Percentiles rank a stretch among this genome's conserved stretches.
These are phyloP conservation scores for Globisporangium barbulae DNA, from an alignment of 352 stramenopile species.

Conservation along the genomic window DNA sequence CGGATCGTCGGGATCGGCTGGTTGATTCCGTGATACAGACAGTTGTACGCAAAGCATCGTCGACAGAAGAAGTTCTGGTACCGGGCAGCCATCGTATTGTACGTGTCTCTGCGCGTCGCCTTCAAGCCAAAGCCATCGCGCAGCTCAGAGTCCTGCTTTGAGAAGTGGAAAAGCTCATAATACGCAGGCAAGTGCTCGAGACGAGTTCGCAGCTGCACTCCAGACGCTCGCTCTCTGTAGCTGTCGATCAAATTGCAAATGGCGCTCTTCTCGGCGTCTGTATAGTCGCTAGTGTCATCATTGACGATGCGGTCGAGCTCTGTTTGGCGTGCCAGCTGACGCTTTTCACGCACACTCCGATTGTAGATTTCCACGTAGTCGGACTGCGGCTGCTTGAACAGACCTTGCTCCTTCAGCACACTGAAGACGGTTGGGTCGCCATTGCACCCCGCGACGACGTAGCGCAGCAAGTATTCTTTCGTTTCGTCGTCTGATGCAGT, in stretches of 20 bases:
- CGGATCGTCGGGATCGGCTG: conserved; percentile 45
- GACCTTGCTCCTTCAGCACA: conserved; percentile 38
- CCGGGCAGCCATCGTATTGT: conserved; percentile 25
- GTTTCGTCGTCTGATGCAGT: conserved; percentile 58
- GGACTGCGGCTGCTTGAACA: conserved; percentile 50
- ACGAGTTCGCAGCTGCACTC: conserved; percentile 22
- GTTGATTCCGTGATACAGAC: conserved; percentile 57
- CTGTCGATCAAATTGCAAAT: conserved; percentile 1
- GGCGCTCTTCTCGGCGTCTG: not conserved
- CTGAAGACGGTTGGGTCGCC: conserved; percentile 42
- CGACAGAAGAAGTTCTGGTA: conserved; percentile 72
- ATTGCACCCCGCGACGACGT: conserved; percentile 36
- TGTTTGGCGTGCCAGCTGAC: conserved; percentile 18
- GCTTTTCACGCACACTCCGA: conserved; percentile 22
- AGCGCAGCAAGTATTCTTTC: conserved; percentile 64
- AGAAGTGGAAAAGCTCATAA: conserved; percentile 30
- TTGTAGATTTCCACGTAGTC: conserved; percentile 55
- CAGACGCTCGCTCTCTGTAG: conserved; percentile 11
- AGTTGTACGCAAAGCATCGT: conserved; percentile 76
- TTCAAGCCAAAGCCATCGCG: conserved; percentile 13
- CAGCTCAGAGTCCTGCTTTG: not conserved
- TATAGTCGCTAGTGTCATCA: conserved; percentile 1
- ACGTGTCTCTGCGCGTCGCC: not conserved
- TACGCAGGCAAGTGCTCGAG: conserved; percentile 27
- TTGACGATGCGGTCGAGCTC: conserved; percentile 9